A percentile compares a stretch with the other conserved stretches of the same genome.
Evolutionary conservation across 768 basidiomycete genomes (phyloP).

Genomic region (Leucocoprinus birnbaumii): DNA sequence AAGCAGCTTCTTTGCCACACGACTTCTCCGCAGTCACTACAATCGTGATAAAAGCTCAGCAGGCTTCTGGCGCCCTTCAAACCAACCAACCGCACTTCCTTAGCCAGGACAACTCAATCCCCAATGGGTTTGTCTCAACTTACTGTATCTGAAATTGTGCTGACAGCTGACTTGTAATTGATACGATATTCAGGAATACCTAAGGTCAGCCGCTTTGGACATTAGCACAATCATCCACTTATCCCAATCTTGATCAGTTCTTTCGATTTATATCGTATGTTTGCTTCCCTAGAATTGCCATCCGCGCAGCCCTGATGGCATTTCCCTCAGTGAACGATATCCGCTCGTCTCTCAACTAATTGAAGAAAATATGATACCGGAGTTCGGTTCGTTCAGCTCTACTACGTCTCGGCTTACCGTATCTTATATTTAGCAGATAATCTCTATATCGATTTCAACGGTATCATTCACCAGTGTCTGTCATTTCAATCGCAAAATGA

Average conservation of each 20-base stretch:
- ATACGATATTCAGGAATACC: too few relatives aligned
- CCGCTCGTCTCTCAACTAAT: slow-evolving; percentile 97
- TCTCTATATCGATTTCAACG: slow-evolving; percentile 92
- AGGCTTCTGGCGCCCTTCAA: too few relatives aligned
- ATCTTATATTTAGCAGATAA: slow-evolving; percentile 53
- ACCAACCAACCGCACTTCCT: too few relatives aligned
- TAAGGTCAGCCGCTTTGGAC: too few relatives aligned
- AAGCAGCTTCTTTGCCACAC: too few relatives aligned
- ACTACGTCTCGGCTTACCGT: slow-evolving; percentile 1
- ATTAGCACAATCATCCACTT: not conserved
- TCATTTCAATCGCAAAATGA: slow-evolving; percentile 11
- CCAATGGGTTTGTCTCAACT: too few relatives aligned
- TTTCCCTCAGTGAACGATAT: slow-evolving; percentile 78
- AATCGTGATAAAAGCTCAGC: too few relatives aligned
- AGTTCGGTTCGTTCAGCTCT: slow-evolving; percentile 69
- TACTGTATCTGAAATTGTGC: too few relatives aligned
- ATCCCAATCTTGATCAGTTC: slow-evolving; percentile 54
- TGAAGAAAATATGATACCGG: slow-evolving; percentile 97
- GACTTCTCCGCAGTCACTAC: too few relatives aligned
- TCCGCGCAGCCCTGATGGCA: not conserved
- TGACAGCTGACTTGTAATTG: too few relatives aligned
- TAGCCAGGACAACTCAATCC: too few relatives aligned
- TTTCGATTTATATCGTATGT: slow-evolving; percentile 94
- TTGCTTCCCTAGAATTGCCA: not conserved
- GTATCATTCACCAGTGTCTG: slow-evolving; percentile 82